Evolutionary conservation across 495 filamentous ascomycete genomes (phyloP).

Genomic region (Xylaria scruposa): DNA sequence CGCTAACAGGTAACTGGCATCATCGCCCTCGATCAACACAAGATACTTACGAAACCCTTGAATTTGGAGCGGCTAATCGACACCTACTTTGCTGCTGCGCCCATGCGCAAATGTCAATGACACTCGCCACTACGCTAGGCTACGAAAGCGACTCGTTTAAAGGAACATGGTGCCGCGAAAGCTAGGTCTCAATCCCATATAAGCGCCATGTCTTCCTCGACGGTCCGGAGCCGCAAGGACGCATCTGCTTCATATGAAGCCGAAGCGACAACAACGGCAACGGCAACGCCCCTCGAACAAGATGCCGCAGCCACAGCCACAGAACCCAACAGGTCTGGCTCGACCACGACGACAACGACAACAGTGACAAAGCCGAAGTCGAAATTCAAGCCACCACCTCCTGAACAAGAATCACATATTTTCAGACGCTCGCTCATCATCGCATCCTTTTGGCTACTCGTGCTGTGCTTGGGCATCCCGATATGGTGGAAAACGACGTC

Average conservation of each 20-base stretch:
- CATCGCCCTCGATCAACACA: not conserved
- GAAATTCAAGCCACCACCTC: constrained; percentile 64
- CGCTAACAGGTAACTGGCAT: constrained; percentile 12
- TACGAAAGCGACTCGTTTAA: not conserved
- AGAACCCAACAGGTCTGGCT: too few species aligned
- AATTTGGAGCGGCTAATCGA: not conserved
- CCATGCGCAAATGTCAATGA: not conserved
- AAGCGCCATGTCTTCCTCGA: constrained; percentile 25
- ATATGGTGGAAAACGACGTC: constrained; percentile 98
- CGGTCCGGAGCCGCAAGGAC: constrained; percentile 18
- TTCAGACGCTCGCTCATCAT: constrained; percentile 75
- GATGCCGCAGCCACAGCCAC: not conserved
- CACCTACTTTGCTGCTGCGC: not conserved
- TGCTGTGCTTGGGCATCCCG: constrained; percentile 83
- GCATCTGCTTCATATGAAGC: not conserved
- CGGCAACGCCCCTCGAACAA: not conserved
- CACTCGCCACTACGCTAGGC: not conserved
- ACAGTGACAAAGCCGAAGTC: not conserved
- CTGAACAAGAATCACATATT: constrained; percentile 74
- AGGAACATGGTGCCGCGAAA: constrained; percentile 24
- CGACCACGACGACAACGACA: not conserved
- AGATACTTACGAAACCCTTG: not conserved
- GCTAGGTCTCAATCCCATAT: constrained; percentile 11
- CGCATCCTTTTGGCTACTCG: constrained; percentile 88
- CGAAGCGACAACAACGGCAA: not conserved